phyloP scores from a whole-genome alignment of 805 yeast species.

The Candida anglica region DNA sequence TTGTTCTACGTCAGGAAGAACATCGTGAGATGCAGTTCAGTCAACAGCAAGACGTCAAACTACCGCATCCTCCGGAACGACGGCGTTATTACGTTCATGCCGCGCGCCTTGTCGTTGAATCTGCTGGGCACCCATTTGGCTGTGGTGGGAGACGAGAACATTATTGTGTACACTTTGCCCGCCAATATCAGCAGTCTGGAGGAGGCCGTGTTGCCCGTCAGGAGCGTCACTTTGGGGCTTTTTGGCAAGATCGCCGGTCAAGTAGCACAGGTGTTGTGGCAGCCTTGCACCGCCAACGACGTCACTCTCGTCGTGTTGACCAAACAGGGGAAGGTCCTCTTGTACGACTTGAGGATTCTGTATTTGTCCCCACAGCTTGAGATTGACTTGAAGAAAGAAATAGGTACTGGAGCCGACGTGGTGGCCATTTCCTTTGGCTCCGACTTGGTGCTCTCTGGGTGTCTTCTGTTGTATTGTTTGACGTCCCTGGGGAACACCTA shows the following conservation, averaged over 20 bases:
- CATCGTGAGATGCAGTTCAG: slow-evolving; percentile 24
- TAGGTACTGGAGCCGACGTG: too few species aligned
- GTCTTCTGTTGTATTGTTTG: slow-evolving; percentile 26
- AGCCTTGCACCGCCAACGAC: slow-evolving; percentile 15
- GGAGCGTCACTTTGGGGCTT: not conserved
- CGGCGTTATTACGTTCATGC: slow-evolving; percentile 27
- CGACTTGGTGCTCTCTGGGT: slow-evolving; percentile 15
- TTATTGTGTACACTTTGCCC: slow-evolving; percentile 31
- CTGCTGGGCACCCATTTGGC: slow-evolving; percentile 40
- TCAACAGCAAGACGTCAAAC: slow-evolving; percentile 14
- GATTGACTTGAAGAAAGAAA: slow-evolving; percentile 11
- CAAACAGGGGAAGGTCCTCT: slow-evolving; percentile 3
- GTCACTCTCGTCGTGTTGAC: slow-evolving; percentile 20
- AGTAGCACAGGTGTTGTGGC: slow-evolving; percentile 24
- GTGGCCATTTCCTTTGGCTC: slow-evolving; percentile 33
- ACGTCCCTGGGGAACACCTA: slow-evolving; percentile 16
- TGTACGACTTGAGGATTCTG: slow-evolving; percentile 17
- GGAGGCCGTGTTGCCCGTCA: not conserved
- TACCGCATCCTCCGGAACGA: slow-evolving; percentile 17
- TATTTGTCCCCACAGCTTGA: slow-evolving; percentile 13
- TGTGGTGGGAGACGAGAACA: slow-evolving; percentile 24
- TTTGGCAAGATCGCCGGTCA: slow-evolving; percentile 6
- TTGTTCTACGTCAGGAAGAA: slow-evolving; percentile 29
- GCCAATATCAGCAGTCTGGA: not conserved
- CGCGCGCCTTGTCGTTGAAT: slow-evolving; percentile 36